Base-by-base conservation (phyloP, 345 rosid species). In the Clarkia xantiana region DNA sequence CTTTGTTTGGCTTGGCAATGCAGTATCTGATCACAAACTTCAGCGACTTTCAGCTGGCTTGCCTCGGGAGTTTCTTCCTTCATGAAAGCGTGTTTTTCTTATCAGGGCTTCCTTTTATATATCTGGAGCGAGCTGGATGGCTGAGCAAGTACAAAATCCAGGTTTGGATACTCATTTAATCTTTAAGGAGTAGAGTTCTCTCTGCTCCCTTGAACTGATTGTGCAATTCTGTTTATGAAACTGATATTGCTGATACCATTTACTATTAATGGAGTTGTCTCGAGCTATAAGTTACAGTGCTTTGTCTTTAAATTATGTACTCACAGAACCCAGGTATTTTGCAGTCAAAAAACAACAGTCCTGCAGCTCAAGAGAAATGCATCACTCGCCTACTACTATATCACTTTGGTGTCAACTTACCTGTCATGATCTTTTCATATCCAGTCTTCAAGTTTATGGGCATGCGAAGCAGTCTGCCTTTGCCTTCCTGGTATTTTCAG, bases 401-500 rank as follows among this genome's bases (percentile, higher is more conserved):
- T 66, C 99, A 87, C 62, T 57, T 82, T 55, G 61, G 94, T 50
- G 96, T 91, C 23, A 91, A 86, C 64, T 78, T 91, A 19, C 96
- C 98, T 0, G 89, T 91, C 38, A 75, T 91, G 95, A 50, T 86
- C 40, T 52, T 68, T 12, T 91, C 98, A 43, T 91, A 79, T 68
- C 96, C 95, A 29, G 86, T 86, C 71, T 91, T 86, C 87, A 80
- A 58, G 70, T 73, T 55, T 71, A 91, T 86, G 96, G 98, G 98
- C 73, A 80, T 91, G 98, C 71, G 38, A 65, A 84, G 76, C 56
- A 80, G 80, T 68, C 79, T 91, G 66, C 98, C 95, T 57, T 67
- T 86, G 79, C 96, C 98, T 73, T 78, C 98, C 93, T 86, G 96
- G 98, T 91, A 91, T 77, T 80, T 77, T 79, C 84, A 44, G 56